phyloP scores from a whole-genome alignment of 352 stramenopile genomes.

The Phytophthora macrochlamydospora region DNA sequence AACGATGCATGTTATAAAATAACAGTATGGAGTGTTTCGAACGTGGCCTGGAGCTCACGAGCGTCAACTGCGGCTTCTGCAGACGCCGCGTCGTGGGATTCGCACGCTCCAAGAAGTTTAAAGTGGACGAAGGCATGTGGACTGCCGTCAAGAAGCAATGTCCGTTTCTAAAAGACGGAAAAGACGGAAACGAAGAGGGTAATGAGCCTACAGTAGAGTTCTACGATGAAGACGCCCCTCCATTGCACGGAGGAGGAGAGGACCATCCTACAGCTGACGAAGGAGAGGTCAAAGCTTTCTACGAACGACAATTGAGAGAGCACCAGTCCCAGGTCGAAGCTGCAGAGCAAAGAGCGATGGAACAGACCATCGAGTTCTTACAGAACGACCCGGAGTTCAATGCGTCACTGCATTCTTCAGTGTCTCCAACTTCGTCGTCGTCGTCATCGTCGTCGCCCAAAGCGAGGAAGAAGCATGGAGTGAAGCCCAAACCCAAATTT shows the following conservation, averaged over 20 bases:
- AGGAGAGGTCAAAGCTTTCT: slow-evolving; percentile 47
- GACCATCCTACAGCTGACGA: slow-evolving; percentile 20
- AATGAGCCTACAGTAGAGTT: slow-evolving; percentile 48
- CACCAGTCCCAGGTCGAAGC: slow-evolving; percentile 37
- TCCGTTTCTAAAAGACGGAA: slow-evolving; percentile 57
- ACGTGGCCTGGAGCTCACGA: slow-evolving; percentile 73
- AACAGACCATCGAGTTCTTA: slow-evolving; percentile 62
- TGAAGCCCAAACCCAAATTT: slow-evolving; percentile 16
- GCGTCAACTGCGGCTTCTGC: slow-evolving; percentile 82
- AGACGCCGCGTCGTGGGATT: slow-evolving; percentile 77
- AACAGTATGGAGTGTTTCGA: slow-evolving; percentile 72
- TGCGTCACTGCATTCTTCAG: slow-evolving; percentile 25
- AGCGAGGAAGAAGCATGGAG: neutral
- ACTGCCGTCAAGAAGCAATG: slow-evolving; percentile 49
- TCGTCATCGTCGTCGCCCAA: slow-evolving; percentile 23
- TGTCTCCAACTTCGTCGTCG: slow-evolving; percentile 26
- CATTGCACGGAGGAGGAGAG: slow-evolving; percentile 27
- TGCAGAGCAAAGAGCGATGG: slow-evolving; percentile 40
- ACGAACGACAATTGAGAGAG: slow-evolving; percentile 42
- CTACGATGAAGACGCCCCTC: slow-evolving; percentile 52
- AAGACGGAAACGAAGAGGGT: slow-evolving; percentile 23
- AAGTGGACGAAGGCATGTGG: slow-evolving; percentile 72
- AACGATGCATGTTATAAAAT: slow-evolving; percentile 12
- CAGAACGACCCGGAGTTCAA: slow-evolving; percentile 55
- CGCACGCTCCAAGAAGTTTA: slow-evolving; percentile 75